Evolutionary conservation across 495 filamentous ascomycete genomes (phyloP), one percentile per base, ranked within the genome.

Genomic region (Tuber aestivum): DNA sequence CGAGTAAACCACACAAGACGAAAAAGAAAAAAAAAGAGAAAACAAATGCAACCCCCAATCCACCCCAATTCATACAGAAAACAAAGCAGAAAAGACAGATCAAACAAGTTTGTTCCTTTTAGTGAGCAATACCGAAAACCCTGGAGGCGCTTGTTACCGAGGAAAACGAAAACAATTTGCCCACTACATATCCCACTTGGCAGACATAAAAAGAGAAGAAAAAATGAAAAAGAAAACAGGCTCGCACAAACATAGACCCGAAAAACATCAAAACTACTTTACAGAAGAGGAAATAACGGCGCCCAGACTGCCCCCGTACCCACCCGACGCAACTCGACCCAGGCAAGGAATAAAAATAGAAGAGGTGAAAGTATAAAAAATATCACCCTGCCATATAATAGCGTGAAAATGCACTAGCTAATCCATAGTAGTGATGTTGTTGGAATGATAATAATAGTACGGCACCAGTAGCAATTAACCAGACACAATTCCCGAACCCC

Each of bases 391-490:
- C 32, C 56, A 65, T 65, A 32, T 65, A 65, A 65, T 65, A 32
- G 56, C 56, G 27, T 65, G 27, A 65, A 65, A 65, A 65, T 32
- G 7, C 56, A 65, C 56, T 18, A 65, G n/a, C 56, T 32, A 65
- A 65, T 65, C n/a, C 56, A 65, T 65, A 32, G 56, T 18, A 65
- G 56, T 32, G 56, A 65, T 32, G 56, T 32, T 65, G 56, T 32
- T 32, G 56, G 27, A 32, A 32, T 65, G 56, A 65, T 65, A 65
- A 65, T 65, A 65, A 65, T 32, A 65, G 56, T 65, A 32, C 32
- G 56, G 56, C 56, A 32, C 56, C 32, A 65, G 56, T 32, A 65
- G 56, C 32, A 32, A 65, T 65, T 65, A 65, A 65, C 56, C 56
- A 65, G 56, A 65, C 56, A 65, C 27, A 65, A 65, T 32, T 65